A percentile compares a stretch with the other conserved stretches of the same genome.
Evolutionary conservation across 768 basidiomycete genomes (phyloP).

Genomic region (Macrolepiota albuminosa): DNA sequence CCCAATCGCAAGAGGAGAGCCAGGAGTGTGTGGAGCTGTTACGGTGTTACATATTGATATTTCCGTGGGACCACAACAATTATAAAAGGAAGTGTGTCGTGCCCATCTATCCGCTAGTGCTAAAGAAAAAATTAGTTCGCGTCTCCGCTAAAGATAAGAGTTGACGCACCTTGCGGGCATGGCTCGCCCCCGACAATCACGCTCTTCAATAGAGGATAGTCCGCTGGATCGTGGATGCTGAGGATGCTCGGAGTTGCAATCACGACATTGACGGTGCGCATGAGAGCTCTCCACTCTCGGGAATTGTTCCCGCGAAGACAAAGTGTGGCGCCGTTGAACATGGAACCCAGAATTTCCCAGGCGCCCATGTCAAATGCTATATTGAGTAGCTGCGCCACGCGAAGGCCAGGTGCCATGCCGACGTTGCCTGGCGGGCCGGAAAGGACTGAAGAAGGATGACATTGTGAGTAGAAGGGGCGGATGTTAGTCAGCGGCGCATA

Average conservation of each 20-base stretch:
- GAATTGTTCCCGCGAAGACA: slow-evolving; percentile 48
- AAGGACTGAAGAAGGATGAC: slow-evolving; percentile 21
- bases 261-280: slow-evolving; percentile 47
- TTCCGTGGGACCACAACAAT: slow-evolving; percentile 54
- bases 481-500: slow-evolving; percentile 15
- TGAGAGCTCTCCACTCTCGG: slow-evolving; percentile 44
- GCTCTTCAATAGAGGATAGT: slow-evolving; percentile 45
- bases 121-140: slow-evolving; percentile 6
- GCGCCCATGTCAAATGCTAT: slow-evolving; percentile 67
- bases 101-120: slow-evolving; percentile 42
- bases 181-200: slow-evolving; percentile 51
- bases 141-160: neutral
- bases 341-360: slow-evolving; percentile 53
- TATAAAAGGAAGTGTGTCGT: slow-evolving; percentile 35
- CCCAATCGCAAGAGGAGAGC: slow-evolving; percentile 40
- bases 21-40: slow-evolving; percentile 33
- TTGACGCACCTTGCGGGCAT: slow-evolving; percentile 39
- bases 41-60: slow-evolving; percentile 51
- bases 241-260: slow-evolving; percentile 53
- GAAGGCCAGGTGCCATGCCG: slow-evolving; percentile 49
- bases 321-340: slow-evolving; percentile 49
- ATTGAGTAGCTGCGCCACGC: slow-evolving; percentile 57
- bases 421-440: slow-evolving; percentile 49
- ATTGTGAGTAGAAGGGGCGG: slow-evolving; percentile 1
- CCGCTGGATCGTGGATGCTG: slow-evolving; percentile 39